Evolutionary conservation across 2,329 filamentous ascomycete species (phyloP), one percentile per base, ranked within the genome.

Genomic region (Colletotrichum sp.): DNA sequence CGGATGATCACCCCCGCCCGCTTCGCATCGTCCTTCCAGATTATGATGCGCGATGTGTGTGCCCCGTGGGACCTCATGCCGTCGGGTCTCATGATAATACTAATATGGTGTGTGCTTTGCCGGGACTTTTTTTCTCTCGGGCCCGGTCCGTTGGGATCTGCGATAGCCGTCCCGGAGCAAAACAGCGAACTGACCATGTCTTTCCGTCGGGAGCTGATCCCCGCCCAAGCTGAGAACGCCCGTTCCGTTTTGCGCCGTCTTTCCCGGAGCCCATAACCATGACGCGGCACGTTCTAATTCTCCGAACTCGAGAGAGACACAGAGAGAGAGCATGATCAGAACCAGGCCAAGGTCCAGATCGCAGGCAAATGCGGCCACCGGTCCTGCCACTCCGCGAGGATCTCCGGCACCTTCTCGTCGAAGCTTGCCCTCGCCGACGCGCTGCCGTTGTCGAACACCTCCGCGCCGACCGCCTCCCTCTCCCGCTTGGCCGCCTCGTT

Each of bases 341-440:
- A 95, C 96, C 97, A 99, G 30, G 96, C 95, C 83, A 99, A 83
- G 28, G 96, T 99, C 97, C 97, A 99, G 72, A 97, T 90, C 4
- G 96, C 95, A 21, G 97, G 97, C 80, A 99, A 85, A 80, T 95
- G 94, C 7, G 97, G 96, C 95, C 96, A 98, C 80, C 94, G 91
- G 84, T 98, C 96, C 86, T 99, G 97, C 97, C 97, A 99, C 69
- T 93, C 92, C 3, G 93, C 96, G 77, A 99, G 87, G 44, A 99
- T 94, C 79, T 98, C 96, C 0, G 97, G 97, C 3, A 99, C 97
- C 71, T 92, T 92, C 84, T 98, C 96, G 85, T 99, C 97, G 81
- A 99, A 99, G 34, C 94, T 94, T 36, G 91, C 89, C 73, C 96
- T 89, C 72, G 93, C 92, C 3, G 91, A 89, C 6, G 91, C 92